Percentiles rank a stretch among this genome's conserved stretches.
These are phyloP conservation scores for Aeschynomene evenia DNA, from an alignment of 306 rosid genomes.

Conservation along the genomic window DNA sequence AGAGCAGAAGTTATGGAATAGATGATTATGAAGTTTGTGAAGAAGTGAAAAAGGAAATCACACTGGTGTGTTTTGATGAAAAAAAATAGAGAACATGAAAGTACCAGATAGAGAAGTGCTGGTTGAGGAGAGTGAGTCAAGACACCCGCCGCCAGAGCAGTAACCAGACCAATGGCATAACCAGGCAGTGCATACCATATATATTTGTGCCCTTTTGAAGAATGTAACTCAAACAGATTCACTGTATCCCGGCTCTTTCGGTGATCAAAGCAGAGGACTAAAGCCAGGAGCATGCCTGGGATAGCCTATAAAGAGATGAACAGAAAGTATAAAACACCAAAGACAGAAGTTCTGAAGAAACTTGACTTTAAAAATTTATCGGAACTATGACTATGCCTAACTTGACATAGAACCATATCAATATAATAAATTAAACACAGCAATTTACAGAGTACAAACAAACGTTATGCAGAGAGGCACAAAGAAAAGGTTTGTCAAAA, in stretches of 20 bases:
- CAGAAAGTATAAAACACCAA: constrained; percentile 2
- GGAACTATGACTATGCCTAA: constrained; percentile 1
- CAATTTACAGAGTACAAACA: neutral
- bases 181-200: constrained; percentile 99
- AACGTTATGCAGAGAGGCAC: neutral
- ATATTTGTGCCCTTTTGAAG: constrained; percentile 93
- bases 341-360: neutral
- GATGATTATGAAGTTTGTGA: neutral
- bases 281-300: constrained; percentile 94
- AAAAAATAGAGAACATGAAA: neutral
- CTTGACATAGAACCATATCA: neutral
- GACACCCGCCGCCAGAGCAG: constrained; percentile 92
- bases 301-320: constrained; percentile 64
- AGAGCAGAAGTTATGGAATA: constrained; percentile 3
- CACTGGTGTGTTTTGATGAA: neutral
- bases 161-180: constrained; percentile 83
- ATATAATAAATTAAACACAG: neutral
- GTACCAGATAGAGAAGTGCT: constrained; percentile 94
- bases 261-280: constrained; percentile 88
- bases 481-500: constrained; percentile 2
- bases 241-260: constrained; percentile 74
- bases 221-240: constrained; percentile 62
- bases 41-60: neutral
- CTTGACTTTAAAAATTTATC: neutral
- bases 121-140: constrained; percentile 96